These are phyloP conservation scores for Aquilaria yunnanensis DNA, from an alignment of 345 rosid species.

Conservation along the genomic window DNA sequence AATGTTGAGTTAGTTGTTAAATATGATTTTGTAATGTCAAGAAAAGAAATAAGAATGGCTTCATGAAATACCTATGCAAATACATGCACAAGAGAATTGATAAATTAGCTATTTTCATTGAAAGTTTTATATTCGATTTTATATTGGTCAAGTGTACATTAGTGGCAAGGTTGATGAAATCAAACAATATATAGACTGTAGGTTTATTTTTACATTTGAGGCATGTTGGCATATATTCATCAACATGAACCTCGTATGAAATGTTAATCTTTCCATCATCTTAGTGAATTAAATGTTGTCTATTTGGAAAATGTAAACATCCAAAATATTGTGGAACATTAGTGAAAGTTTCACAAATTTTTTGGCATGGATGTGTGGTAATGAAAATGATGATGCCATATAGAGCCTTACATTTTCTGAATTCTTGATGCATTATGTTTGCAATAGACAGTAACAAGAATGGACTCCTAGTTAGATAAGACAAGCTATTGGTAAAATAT, in stretches of 20 bases:
- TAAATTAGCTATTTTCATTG: no score
- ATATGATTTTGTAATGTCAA: no score
- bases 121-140: no score
- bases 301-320: no score
- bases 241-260: not conserved
- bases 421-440: not conserved
- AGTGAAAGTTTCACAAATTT: no score
- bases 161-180: no score
- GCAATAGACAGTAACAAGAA: not conserved
- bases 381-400: not conserved
- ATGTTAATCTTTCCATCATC: not conserved
- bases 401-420: not conserved
- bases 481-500: not conserved
- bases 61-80: no score
- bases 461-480: not conserved
- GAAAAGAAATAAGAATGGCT: no score
- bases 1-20: no score
- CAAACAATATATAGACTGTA: not conserved
- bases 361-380: not conserved
- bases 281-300: not conserved
- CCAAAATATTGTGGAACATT: no score
- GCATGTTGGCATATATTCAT: not conserved
- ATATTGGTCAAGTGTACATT: not conserved
- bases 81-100: no score
- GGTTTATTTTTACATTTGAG: not conserved